Evolutionary conservation across 768 basidiomycete species (phyloP).

Genomic region (Suillus lakei): DNA sequence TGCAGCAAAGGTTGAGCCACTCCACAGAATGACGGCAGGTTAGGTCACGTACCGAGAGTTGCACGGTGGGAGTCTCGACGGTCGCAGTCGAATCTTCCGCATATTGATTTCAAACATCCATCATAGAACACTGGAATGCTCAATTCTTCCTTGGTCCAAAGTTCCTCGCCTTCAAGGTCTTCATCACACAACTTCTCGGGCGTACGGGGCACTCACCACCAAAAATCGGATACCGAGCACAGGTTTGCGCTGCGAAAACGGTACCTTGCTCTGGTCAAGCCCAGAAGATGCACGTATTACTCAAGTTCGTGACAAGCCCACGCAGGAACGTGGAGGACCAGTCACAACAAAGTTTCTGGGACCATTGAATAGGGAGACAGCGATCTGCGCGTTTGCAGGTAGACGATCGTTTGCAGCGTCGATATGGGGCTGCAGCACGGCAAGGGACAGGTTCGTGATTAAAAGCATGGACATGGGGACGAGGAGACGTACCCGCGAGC

Average conservation of each 20-base stretch:
- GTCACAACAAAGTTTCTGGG: constrained; percentile 91
- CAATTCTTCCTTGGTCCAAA: constrained; percentile 74
- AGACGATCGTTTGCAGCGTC: constrained; percentile 88
- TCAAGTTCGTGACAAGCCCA: constrained; percentile 88
- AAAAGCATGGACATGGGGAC: too few species aligned
- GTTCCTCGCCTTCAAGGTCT: constrained; percentile 76
- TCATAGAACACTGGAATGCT: constrained; percentile 85
- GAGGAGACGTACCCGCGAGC: too few species aligned
- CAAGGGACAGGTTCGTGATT: too few species aligned
- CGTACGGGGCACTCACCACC: too few species aligned
- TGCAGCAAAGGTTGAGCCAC: too few species aligned
- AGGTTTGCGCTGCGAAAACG: constrained; percentile 93
- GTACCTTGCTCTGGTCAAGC: constrained; percentile 91
- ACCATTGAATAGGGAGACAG: constrained; percentile 92
- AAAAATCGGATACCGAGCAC: constrained; percentile 91
- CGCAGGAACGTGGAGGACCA: constrained; percentile 88
- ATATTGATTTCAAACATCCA: too few species aligned
- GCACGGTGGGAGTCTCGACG: too few species aligned
- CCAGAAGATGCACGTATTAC: constrained; percentile 90
- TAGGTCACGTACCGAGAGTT: too few species aligned
- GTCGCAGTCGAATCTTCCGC: too few species aligned
- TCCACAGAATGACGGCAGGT: too few species aligned
- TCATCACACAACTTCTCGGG: too few species aligned
- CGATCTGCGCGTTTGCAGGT: constrained; percentile 74
- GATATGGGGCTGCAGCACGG: constrained; percentile 85